Evolutionary conservation across 495 filamentous ascomycete species (phyloP).

Genomic region (Aspergillus kassunensis): DNA sequence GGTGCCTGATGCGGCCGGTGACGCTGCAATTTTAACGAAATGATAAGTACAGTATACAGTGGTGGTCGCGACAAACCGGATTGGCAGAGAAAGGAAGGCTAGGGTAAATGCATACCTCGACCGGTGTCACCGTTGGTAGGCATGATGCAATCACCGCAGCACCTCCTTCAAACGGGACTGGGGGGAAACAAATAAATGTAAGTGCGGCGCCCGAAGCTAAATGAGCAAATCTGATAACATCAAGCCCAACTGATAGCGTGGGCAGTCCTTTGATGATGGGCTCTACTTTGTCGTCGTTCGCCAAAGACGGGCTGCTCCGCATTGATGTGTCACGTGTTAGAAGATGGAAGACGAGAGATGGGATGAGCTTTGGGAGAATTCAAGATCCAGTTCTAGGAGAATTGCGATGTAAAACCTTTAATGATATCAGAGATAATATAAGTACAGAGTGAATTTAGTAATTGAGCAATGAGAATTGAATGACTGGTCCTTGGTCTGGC

Average conservation of each 20-base stretch:
- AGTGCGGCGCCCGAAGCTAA: neutral
- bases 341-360: neutral
- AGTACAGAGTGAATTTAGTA: neutral
- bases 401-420: neutral
- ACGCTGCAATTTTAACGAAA: constrained; percentile 2
- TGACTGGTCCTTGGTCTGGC: neutral
- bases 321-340: constrained; percentile 27
- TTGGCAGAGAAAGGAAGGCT: no score
- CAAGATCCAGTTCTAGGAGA: no score
- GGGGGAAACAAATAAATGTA: neutral
- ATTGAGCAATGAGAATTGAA: no score
- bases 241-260: neutral
- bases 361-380: no score
- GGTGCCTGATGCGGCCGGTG: constrained; percentile 12
- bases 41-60: neutral
- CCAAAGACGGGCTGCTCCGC: constrained; percentile 30
- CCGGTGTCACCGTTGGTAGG: constrained; percentile 36
- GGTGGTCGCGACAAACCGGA: no score
- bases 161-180: neutral
- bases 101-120: constrained; percentile 26
- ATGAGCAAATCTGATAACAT: neutral
- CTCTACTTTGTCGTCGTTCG: constrained; percentile 1
- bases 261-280: neutral
- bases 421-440: neutral
- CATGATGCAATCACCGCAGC: constrained; percentile 19